Evolutionary conservation across 371 early-diverging fungal genomes (phyloP).

Genomic region (Apophysomyces trapeziformis): DNA sequence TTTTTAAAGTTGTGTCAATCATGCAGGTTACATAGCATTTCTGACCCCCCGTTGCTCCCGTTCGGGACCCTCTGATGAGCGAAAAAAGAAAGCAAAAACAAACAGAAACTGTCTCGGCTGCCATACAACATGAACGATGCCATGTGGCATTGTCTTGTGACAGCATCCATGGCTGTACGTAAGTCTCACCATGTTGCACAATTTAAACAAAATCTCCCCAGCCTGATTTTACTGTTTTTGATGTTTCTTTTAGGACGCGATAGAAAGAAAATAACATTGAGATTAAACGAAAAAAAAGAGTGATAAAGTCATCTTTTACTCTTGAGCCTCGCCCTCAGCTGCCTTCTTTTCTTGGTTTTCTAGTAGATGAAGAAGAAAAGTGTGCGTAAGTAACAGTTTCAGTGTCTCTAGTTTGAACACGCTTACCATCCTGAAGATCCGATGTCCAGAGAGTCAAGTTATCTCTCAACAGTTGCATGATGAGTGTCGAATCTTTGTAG

Average conservation of each 20-base stretch:
- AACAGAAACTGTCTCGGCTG: not conserved
- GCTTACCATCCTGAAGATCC: conserved; percentile 85
- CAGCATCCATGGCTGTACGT: not conserved
- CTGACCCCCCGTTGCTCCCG: not conserved
- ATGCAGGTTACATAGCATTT: not conserved
- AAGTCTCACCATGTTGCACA: not conserved
- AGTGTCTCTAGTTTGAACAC: not conserved
- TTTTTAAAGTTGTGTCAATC: conserved; percentile 6
- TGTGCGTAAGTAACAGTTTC: not conserved
- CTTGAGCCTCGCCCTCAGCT: conserved; percentile 21
- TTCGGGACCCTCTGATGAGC: not conserved
- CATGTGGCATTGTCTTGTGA: conserved; percentile 9
- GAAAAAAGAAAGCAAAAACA: not conserved
- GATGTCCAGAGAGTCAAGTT: conserved; percentile 99
- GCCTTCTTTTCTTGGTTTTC: conserved; percentile 23
- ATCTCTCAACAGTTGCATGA: conserved; percentile 99
- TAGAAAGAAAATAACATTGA: conserved; percentile 7
- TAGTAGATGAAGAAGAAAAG: not conserved
- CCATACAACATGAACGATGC: not conserved
- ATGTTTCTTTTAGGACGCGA: conserved; percentile 13
- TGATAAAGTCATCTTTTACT: conserved; percentile 15
- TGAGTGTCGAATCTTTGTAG: conserved; percentile 99
- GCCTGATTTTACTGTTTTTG: conserved; percentile 11
- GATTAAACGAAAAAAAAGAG: not conserved
- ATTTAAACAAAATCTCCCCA: conserved; percentile 4